Base-by-base conservation (phyloP, 306 rosid genomes). In the Senna siamea region DNA sequence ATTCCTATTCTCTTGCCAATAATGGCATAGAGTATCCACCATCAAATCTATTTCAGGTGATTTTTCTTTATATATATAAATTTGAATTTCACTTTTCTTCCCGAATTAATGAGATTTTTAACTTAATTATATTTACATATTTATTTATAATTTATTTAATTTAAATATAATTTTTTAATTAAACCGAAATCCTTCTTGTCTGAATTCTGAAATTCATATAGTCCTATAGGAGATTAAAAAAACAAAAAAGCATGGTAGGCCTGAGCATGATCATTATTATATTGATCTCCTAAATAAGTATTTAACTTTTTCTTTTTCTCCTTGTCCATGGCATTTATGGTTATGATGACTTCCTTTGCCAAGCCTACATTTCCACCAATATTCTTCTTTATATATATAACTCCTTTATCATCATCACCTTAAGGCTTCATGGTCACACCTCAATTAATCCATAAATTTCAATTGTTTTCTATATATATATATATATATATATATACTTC, bases 31-130 rank as follows among this genome's bases (percentile, higher is more conserved):
- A 79, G 17, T 72, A 76, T 80, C 5, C 6, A 8, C 78, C 93
- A 43, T 80, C 90, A 46, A 76, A 80, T 77, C 79, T 77, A 50
- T 62, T 84, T 80, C 90, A 91, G 97, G 92, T 91, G 77, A 62
- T 67, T 69, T 51, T 14, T 1, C 19, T 3, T 37, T 26, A 1
- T 26, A 26, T 1, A 1, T 26, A 26, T 3, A 26, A 2, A 26
- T n/a, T 63, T 46, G 6, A 28, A 52, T 69, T 65, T 50, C 50
- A 22, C n/a, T 35, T 80, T 46, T 38, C 30, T 26, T 26, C 30
- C 30, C 30, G 2, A 26, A 26, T 3, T 26, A 26, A 26, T 26
- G 30, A 26, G 30, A 26, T 26, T 26, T 26, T 26, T 26, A 26
- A 26, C 30, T 26, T 3, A 3, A 26, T 26, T 26, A 26, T 26